Percentiles rank a stretch among this genome's conserved stretches.
Conservation (phyloP, 106 monocot genomes). For the Cymbidium sinense region DNA sequence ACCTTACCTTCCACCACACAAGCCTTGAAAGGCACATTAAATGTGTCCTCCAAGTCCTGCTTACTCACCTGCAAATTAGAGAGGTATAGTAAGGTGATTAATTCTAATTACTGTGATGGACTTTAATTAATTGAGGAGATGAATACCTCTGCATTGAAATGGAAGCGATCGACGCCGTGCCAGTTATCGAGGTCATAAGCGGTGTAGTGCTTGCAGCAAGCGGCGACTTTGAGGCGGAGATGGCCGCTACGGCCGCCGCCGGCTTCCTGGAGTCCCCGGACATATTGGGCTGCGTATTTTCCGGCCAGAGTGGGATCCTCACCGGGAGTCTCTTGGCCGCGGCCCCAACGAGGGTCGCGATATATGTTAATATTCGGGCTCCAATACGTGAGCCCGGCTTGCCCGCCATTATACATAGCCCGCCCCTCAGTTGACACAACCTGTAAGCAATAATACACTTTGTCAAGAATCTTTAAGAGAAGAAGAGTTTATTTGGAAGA, state of each 20-base stretch:
- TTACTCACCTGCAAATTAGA: slow-evolving; percentile 15
- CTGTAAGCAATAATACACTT: neutral
- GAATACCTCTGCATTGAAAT: slow-evolving; percentile 28
- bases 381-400: neutral
- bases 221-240: slow-evolving; percentile 29
- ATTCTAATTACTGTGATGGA: too few species aligned
- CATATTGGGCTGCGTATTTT: slow-evolving; percentile 28
- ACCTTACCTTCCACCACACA: slow-evolving; percentile 43
- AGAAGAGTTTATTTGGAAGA: too few species aligned
- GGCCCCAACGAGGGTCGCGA: slow-evolving; percentile 34
- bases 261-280: slow-evolving; percentile 36
- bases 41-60: slow-evolving; percentile 56
- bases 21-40: slow-evolving; percentile 35
- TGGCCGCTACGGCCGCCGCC: neutral
- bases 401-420: slow-evolving; percentile 3
- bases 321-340: slow-evolving; percentile 47
- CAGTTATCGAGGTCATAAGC: slow-evolving; percentile 54
- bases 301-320: slow-evolving; percentile 35
- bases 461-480: too few species aligned
- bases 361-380: slow-evolving; percentile 9
- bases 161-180: slow-evolving; percentile 15
- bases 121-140: neutral
- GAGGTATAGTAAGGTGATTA: too few species aligned
- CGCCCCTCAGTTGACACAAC: neutral
- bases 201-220: slow-evolving; percentile 56